phyloP scores from a whole-genome alignment of 805 yeast species.

The Ogataea corticis region DNA sequence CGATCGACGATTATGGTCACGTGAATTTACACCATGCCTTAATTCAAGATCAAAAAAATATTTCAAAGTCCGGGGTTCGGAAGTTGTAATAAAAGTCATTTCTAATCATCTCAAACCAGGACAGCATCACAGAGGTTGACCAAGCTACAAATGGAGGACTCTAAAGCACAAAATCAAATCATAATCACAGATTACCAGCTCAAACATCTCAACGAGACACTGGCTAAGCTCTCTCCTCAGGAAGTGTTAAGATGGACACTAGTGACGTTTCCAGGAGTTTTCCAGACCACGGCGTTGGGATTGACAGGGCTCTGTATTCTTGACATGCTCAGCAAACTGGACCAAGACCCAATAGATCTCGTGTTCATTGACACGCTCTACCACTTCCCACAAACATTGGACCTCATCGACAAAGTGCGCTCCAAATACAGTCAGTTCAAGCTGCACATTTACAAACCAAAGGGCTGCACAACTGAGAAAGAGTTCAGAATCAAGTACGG shows the following conservation, averaged over 20 bases:
- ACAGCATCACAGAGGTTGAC: too few species aligned
- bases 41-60: background rate
- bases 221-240: slow-evolving; percentile 59
- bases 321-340: slow-evolving; percentile 70
- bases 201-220: slow-evolving; percentile 61
- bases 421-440: slow-evolving; percentile 52
- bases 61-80: background rate
- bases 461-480: slow-evolving; percentile 49
- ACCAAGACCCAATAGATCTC: slow-evolving; percentile 54
- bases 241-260: slow-evolving; percentile 82
- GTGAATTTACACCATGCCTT: slow-evolving; percentile 1
- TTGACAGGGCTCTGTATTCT: slow-evolving; percentile 86
- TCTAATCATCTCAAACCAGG: too few species aligned
- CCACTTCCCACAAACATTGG: slow-evolving; percentile 92
- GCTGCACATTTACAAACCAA: slow-evolving; percentile 70
- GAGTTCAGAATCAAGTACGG: slow-evolving; percentile 75
- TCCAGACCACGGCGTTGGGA: slow-evolving; percentile 94
- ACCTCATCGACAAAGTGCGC: slow-evolving; percentile 61
- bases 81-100: background rate
- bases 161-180: slow-evolving; percentile 5
- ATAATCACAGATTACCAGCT: slow-evolving; percentile 43
- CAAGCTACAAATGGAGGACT: background rate
- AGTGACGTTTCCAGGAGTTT: slow-evolving; percentile 77
- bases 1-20: background rate
- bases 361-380: slow-evolving; percentile 88